phyloP scores from a whole-genome alignment of 1,284 basidiomycete genomes.

The Chalciporus sp. region DNA sequence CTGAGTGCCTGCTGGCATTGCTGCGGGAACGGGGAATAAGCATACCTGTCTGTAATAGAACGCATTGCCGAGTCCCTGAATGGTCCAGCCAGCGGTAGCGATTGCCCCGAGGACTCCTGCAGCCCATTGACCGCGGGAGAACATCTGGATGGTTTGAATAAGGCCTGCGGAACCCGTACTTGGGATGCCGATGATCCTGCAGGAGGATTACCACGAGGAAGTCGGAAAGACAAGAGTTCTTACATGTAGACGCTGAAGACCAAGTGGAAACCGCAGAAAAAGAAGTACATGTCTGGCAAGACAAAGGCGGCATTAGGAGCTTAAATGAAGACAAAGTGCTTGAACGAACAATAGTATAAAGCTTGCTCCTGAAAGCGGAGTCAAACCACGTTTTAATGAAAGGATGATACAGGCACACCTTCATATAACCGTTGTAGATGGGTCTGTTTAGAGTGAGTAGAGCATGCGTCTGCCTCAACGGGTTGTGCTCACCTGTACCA shows the following conservation, averaged over 20 bases:
- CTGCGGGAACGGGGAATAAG: conserved; percentile 15
- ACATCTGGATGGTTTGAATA: conserved; percentile 87
- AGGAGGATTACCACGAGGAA: conserved; percentile 25
- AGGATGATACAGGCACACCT: conserved; percentile 53
- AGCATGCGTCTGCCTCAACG: conserved; percentile 1
- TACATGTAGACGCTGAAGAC: conserved; percentile 88
- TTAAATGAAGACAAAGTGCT: conserved; percentile 25
- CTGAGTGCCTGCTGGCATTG: conserved; percentile 10
- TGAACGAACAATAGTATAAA: conserved; percentile 74
- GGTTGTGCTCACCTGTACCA: conserved; percentile 77
- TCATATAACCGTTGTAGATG: conserved; percentile 96
- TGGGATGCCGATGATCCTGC: conserved; percentile 86
- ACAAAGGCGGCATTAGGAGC: conserved; percentile 28
- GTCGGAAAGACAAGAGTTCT: conserved; percentile 33
- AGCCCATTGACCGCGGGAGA: conserved; percentile 60
- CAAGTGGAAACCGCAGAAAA: conserved; percentile 94
- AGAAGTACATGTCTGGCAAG: conserved; percentile 85
- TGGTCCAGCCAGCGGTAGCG: conserved; percentile 83
- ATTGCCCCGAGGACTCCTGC: conserved; percentile 81
- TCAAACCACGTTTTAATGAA: conserved; percentile 16
- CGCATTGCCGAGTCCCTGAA: conserved; percentile 84
- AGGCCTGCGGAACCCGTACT: conserved; percentile 95
- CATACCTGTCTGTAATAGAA: conserved; percentile 80
- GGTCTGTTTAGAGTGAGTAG: conserved; percentile 54
- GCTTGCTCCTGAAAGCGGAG: conserved; percentile 68